These are phyloP conservation scores for Chloris gayana DNA, from an alignment of 176 grass and related monocot genomes.

Conservation along the genomic window DNA sequence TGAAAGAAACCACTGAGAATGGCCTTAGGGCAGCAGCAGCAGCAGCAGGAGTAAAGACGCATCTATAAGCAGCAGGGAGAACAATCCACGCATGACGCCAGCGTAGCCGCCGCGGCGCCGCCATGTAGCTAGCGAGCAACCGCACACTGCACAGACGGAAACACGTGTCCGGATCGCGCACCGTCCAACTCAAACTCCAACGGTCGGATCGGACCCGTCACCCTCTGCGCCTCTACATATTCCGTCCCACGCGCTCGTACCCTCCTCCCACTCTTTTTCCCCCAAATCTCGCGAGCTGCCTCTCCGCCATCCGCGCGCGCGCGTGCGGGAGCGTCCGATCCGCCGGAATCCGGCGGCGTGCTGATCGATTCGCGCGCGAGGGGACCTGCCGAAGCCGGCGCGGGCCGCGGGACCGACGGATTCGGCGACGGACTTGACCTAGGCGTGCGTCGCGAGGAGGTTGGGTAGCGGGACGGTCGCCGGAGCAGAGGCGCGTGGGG, in stretches of 20 bases:
- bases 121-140: not conserved
- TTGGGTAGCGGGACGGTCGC: not conserved
- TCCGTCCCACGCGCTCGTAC: not conserved
- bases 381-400: not conserved
- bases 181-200: slow-evolving; percentile 48
- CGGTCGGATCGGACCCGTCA: slow-evolving; percentile 31
- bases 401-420: slow-evolving; percentile 27
- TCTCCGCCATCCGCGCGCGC: not conserved
- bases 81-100: not conserved
- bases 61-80: not conserved
- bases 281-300: slow-evolving; percentile 35
- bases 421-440: slow-evolving; percentile 41
- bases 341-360: slow-evolving; percentile 13
- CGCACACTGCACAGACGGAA: not conserved
- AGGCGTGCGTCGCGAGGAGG: not conserved
- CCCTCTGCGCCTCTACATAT: slow-evolving; percentile 7
- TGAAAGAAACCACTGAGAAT: too few species aligned
- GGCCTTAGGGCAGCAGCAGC: not conserved
- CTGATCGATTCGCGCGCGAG: not conserved
- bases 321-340: slow-evolving; percentile 27
- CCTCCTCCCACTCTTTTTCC: not conserved
- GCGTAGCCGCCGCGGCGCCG: not conserved
- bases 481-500: not conserved
- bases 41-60: not conserved
- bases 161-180: slow-evolving; percentile 22